Base-by-base conservation (phyloP, 441 rosid species). In the Mallotus japonicus region DNA sequence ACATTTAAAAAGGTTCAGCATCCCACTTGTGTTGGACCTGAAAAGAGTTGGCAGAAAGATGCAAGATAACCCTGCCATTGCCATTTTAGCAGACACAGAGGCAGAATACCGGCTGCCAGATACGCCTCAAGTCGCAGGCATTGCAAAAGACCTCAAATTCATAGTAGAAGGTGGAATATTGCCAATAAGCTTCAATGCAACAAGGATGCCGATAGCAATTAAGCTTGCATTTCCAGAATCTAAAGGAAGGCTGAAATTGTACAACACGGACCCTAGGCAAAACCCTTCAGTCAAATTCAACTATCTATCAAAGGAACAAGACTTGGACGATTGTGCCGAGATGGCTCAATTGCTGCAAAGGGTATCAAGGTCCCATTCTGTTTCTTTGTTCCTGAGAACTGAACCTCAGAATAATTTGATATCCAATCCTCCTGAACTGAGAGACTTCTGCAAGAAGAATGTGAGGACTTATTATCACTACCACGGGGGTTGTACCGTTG, bases 161-260 rank as follows among this genome's bases (percentile, higher is more conserved):
- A 89, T 92, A 65, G 60, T 87, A 40, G 84, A 93, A 77, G 86
- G 88, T 0, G 83, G 79, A 47, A 81, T 89, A 62, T 37, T 88
- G 57, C 95, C 93, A 0, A 78, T 73, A 14, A 82, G 84, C 70
- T 42, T 64, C 19, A 89, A 89, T 58, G 77, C 83, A 49, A 85
- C 92, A 22, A 87, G 85, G 58, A 83, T 85, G 82, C 87, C 86
- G 0, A 77, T 88, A 4, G 88, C 92, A 22, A 84, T 86, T 54
- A 91, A 91, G 76, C 60, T 87, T 12, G 93, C 95, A n/a, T 85
- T 87, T 75, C 92, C 93, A 20, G 74, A 65, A 17, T 91, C 98
- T 1, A 86, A 76, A 80, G 95, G 97, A 16, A 84, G 82, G 71
- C 89, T 89, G 53, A 76, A 85, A 76, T 71, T 89, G 59, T 57